Evolutionary conservation across 2,329 filamentous ascomycete genomes (phyloP), one percentile per base, ranked within the genome.

Genomic region (Aspergillus novofumigatus): DNA sequence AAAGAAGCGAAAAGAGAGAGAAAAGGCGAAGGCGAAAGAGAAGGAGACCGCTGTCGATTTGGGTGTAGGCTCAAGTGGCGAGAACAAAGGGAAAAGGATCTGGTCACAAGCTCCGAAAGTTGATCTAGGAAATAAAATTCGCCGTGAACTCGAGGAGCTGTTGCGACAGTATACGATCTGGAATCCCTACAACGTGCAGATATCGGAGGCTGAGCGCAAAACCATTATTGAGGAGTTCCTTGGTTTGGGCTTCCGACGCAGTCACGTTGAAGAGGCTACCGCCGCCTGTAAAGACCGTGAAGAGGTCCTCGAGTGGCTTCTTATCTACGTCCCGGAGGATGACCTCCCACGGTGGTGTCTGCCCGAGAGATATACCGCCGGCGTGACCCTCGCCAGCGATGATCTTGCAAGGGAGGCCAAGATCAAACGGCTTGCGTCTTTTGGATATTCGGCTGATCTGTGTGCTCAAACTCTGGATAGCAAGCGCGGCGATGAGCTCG

Each of bases 241-340:
- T 23, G 83, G 80, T n/a, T 81, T 95, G 52, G 92, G 91, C 0
- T 99, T 99, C 72, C 86, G 93, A n/a, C 82, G 81, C 66, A 95
- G 89, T 67, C 94, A 99, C 69, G 85, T 92, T 44, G 86, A 95
- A 69, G 94, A 99, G 75, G 93, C 94, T 8, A 85, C 90, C 1
- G 86, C 86, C 48, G 86, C 92, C 67, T 97, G 92, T 77, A 95
- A 93, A 72, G 92, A 96, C 70, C 83, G 89, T 29, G 92, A 97
- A 71, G 94, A 99, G 75, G 88, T 91, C 17, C 81, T 99, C 2
- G 93, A 97, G 72, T 99, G 94, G 94, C 82, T 99, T 17, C 82
- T 99, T 51, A 92, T 97, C 52, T 93, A 99, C 74, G 92, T 99
- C 2, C 94, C 94, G 1, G 94, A 99, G 70, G 94, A 99, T 70